Base-by-base conservation (phyloP, 2,329 filamentous ascomycete genomes). In the Thelonectria olida region DNA sequence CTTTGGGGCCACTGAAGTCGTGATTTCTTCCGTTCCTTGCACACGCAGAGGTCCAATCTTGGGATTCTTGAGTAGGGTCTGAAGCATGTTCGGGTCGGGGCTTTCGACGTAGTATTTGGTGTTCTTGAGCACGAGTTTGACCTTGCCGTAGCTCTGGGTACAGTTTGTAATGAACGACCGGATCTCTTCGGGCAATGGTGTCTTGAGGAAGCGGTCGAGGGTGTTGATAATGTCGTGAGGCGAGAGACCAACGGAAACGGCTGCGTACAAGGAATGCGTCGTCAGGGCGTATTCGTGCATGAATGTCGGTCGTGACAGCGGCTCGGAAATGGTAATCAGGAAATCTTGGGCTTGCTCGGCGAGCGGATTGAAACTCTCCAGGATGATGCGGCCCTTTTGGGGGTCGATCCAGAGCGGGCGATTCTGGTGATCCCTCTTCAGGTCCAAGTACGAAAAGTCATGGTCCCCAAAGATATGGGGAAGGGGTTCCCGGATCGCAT, bases 51-150 rank as follows among this genome's bases (percentile, higher is more conserved):
- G 86, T 0, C 92, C 91, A 60, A 99, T 97, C 53, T 92, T 86
- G 13, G 88, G 85, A 75, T 98, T 95, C 72, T 91, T 89, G 34
- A 98, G 83, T n/a, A 98, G 84, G 72, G 86, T 91, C 76, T 97
- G 93, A 58, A 98, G 83, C 74, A 97, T 92, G 10, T 89, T 85
- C 12, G 93, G 90, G 76, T 98, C 95, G 19, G 92, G 90, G 71
- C 92, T 97, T 78, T 99, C 96, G 63, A 98, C 89, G 70, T 91
- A 97, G 77, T 97, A 97, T 67, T 92, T 92, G 64, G 95, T 98
- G 72, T 97, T 92, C 76, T 97, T 97, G 65, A 98, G 79, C 44
- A 98, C 96, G 54, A 98, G 87, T 76, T 97, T 96, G 56, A 97
- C 93, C 78, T 97, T 98, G 66, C 96, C 96, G 74, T 96, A 98